Percentiles rank a stretch among this genome's conserved stretches.
Evolutionary conservation across 1,284 basidiomycete species (phyloP).

Genomic region (Austroboletus olivaceoglutinosus): DNA sequence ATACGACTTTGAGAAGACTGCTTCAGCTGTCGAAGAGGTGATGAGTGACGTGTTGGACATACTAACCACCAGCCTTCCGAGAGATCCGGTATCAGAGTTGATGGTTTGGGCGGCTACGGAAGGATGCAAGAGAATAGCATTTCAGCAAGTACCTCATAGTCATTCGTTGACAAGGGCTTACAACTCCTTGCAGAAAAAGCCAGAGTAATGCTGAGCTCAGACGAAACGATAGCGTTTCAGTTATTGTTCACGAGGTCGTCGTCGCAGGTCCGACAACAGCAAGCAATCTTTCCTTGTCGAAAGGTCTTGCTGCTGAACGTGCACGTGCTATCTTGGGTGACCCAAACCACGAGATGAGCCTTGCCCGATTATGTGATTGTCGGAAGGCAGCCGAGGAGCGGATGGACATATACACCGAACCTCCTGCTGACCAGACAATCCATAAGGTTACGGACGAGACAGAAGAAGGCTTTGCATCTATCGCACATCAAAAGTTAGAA

Average conservation of each 20-base stretch:
- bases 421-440: constrained; percentile 15
- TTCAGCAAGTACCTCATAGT: constrained; percentile 38
- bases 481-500: constrained; percentile 32
- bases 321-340: constrained; percentile 55
- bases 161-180: constrained; percentile 12
- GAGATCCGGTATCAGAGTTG: constrained; percentile 67
- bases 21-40: constrained; percentile 54
- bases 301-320: constrained; percentile 61
- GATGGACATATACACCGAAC: constrained; percentile 18
- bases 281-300: constrained; percentile 54
- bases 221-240: constrained; percentile 49
- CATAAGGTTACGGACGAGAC: constrained; percentile 30
- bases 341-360: constrained; percentile 39
- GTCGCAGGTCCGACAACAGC: constrained; percentile 61
- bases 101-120: constrained; percentile 57
- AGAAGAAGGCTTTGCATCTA: constrained; percentile 33
- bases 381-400: constrained; percentile 20
- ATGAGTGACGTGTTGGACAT: constrained; percentile 62
- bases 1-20: constrained; percentile 66
- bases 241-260: constrained; percentile 56
- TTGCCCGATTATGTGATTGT: constrained; percentile 58
- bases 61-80: constrained; percentile 55
- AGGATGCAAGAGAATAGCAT: constrained; percentile 53
- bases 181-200: constrained; percentile 41
- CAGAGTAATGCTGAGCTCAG: constrained; percentile 43